Conservation (phyloP, 805 yeast species). For the Grigorovia yakushimaensis region DNA sequence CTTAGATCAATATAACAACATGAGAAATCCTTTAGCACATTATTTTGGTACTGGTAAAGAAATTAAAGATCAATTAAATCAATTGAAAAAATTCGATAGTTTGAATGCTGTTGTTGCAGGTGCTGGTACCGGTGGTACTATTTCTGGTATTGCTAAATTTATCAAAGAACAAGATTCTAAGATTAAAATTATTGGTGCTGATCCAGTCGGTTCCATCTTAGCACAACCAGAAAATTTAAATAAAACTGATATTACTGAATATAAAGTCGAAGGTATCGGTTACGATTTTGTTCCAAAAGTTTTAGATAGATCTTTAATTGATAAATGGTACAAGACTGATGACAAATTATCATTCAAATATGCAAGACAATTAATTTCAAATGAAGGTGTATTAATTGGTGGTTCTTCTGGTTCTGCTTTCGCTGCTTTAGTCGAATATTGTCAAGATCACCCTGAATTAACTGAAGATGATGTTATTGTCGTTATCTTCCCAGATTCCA, state of each 20-base stretch:
- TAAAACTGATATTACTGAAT: constrained; percentile 40
- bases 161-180: constrained; percentile 61
- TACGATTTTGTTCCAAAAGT: constrained; percentile 84
- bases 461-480: constrained; percentile 68
- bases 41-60: constrained; percentile 78
- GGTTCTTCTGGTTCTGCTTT: constrained; percentile 85
- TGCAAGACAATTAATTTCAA: constrained; percentile 72
- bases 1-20: constrained; percentile 73
- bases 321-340: constrained; percentile 78
- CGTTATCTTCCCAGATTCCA: constrained; percentile 76
- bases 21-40: constrained; percentile 75
- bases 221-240: constrained; percentile 72
- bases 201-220: constrained; percentile 78
- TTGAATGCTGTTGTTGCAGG: constrained; percentile 76
- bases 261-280: constrained; percentile 86
- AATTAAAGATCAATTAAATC: constrained; percentile 67
- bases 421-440: constrained; percentile 65
- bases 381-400: constrained; percentile 81
- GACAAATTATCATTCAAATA: constrained; percentile 70
- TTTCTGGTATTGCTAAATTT: constrained; percentile 69
- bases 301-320: constrained; percentile 53
- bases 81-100: constrained; percentile 36
- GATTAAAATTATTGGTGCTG: constrained; percentile 65
- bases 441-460: constrained; percentile 47
- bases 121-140: constrained; percentile 93